These are phyloP conservation scores for Pseudogymnoascus sp. DNA, from an alignment of 2,329 filamentous ascomycete species.

Conservation along the genomic window DNA sequence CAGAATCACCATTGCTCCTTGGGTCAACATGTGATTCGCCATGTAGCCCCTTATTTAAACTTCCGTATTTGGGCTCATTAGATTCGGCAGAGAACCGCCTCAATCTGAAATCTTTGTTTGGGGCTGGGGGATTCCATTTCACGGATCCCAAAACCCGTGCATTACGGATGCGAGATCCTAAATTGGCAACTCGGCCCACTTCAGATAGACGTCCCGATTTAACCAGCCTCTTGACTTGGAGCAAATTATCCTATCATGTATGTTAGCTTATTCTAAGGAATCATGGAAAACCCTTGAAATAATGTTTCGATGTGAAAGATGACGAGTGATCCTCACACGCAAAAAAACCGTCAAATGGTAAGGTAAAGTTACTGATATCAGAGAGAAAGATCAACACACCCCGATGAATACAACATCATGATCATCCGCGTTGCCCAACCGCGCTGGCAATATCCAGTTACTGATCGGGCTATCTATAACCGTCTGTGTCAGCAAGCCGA, in stretches of 20 bases:
- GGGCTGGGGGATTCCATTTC: conserved; percentile 19
- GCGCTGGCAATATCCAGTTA: conserved; percentile 71
- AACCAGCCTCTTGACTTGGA: conserved; percentile 71
- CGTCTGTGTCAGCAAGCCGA: conserved; percentile 72
- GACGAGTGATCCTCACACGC: not conserved
- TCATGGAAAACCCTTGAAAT: not conserved
- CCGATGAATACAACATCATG: conserved; percentile 86
- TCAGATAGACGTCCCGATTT: conserved; percentile 63
- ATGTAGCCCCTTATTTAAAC: not conserved
- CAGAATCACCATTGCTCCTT: not conserved
- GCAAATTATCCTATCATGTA: conserved; percentile 55
- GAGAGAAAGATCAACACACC: conserved; percentile 39
- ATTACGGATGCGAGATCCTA: conserved; percentile 69
- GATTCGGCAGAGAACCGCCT: not conserved
- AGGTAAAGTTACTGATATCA: conserved; percentile 10
- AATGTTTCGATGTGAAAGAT: conserved; percentile 10
- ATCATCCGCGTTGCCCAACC: conserved; percentile 57
- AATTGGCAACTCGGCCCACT: conserved; percentile 70
- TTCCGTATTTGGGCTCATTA: not conserved
- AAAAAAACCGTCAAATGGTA: not conserved
- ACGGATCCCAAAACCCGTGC: conserved; percentile 64
- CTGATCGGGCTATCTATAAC: conserved; percentile 67
- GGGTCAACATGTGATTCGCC: not conserved
- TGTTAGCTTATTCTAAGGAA: conserved; percentile 18
- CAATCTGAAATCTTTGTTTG: not conserved